Base-by-base conservation (phyloP, 2,329 filamentous ascomycete species). In the Microcera coccophila region DNA sequence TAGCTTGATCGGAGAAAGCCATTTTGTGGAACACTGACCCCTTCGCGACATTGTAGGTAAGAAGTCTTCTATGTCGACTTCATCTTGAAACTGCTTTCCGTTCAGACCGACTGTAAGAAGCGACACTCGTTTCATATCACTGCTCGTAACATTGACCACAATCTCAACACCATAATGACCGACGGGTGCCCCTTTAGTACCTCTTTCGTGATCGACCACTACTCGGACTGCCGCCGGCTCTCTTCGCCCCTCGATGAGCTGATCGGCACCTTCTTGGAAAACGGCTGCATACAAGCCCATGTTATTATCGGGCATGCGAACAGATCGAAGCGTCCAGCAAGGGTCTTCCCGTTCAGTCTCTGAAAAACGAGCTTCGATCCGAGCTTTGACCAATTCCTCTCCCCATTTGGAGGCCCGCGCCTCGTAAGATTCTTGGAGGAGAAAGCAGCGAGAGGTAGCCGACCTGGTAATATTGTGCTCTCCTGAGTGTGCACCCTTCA, bases 311-410 rank as follows among this genome's bases (percentile, higher is more conserved):
- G 76, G 74, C 61, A 82, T 76, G 45, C 75, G 78, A 12, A 81
- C 76, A 16, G 82, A 85, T 28, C 89, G 80, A 22, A 94, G 76
- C 22, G 86, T 86, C 90, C 89, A 96, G 54, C 78, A 81, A 14
- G 82, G 76, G 45, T 84, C 79, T 62, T 95, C 89, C 45, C 90
- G 81, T 68, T 95, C 88, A n/a, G 72, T 64, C 61, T 95, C 90
- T 1, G 86, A 71, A 58, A 94, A 95, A 10, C 90, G 80, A 5
- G 83, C 85, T 65, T 96, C 91, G 12, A 96, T 81, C 50, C 84
- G 82, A 8, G 90, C 90, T 67, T 91, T 94, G 36, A 83, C 81
- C 11, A 96, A 75, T 51, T 97, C 93, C 65, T 97, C 91, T 20
- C 82, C 81, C 66, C 88, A 83, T 47, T 84, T 87, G 15, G 74